Evolutionary conservation across 768 basidiomycete species (phyloP).

Genomic region (Lactarius indigo): DNA sequence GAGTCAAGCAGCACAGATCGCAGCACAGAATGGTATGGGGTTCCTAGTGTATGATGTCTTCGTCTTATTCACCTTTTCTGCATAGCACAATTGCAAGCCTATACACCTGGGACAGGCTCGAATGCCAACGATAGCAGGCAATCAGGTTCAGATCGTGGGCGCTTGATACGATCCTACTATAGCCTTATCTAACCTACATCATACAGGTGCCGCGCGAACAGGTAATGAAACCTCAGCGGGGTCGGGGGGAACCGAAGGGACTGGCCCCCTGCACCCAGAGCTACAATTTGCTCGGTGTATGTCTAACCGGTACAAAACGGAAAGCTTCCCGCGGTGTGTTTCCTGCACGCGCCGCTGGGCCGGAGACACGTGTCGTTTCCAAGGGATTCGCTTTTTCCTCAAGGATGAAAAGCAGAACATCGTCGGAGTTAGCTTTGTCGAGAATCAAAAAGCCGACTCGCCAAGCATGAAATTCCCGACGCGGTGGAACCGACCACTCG

Average conservation of each 20-base stretch:
- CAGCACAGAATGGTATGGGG: constrained; percentile 57
- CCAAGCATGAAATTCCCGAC: constrained; percentile 62
- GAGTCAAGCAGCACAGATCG: constrained; percentile 62
- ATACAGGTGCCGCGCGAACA: constrained; percentile 30
- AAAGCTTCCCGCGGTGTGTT: constrained; percentile 75
- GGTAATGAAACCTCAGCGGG: constrained; percentile 32
- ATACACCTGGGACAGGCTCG: constrained; percentile 14
- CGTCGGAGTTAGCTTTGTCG: constrained; percentile 66
- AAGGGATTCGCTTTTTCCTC: constrained; percentile 76
- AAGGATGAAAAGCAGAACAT: constrained; percentile 57
- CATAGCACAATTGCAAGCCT: constrained; percentile 39
- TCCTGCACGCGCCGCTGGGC: constrained; percentile 86
- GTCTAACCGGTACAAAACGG: constrained; percentile 72
- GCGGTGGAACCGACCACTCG: constrained; percentile 62
- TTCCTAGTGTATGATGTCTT: constrained; percentile 9
- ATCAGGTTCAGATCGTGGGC: constrained; percentile 17
- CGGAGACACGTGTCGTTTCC: constrained; percentile 83
- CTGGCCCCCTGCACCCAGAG: constrained; percentile 52
- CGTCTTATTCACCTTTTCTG: constrained; percentile 23
- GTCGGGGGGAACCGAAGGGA: constrained; percentile 27
- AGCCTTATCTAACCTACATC: constrained; percentile 9
- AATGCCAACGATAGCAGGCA: constrained; percentile 5
- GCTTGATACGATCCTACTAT: constrained; percentile 1
- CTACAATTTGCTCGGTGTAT: constrained; percentile 79
- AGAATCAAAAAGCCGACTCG: constrained; percentile 54